Conservation (phyloP, 495 filamentous ascomycete species). For the Hyphodiscus hymeniophilus region DNA sequence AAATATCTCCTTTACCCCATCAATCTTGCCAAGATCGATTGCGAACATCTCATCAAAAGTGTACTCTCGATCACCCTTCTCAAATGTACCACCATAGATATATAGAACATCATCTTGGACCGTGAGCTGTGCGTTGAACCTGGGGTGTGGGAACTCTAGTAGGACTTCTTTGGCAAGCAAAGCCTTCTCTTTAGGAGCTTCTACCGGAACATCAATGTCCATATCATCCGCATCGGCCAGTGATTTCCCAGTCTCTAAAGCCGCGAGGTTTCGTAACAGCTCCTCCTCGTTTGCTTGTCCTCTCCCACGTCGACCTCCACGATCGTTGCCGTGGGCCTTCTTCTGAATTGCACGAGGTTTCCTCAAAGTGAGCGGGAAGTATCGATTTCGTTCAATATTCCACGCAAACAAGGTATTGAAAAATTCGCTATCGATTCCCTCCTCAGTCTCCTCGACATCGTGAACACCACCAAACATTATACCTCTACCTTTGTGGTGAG, state of each 20-base stretch:
- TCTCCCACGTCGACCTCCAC: slow-evolving; percentile 57
- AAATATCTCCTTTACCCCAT: slow-evolving; percentile 86
- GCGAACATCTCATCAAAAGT: slow-evolving; percentile 84
- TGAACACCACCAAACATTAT: slow-evolving; percentile 93
- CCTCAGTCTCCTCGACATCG: slow-evolving; percentile 87
- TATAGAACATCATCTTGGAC: slow-evolving; percentile 90
- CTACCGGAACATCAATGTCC: slow-evolving; percentile 39
- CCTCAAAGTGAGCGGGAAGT: slow-evolving; percentile 73
- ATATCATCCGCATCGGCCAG: slow-evolving; percentile 48
- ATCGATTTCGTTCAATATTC: slow-evolving; percentile 90
- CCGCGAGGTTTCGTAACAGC: slow-evolving; percentile 72
- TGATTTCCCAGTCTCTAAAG: slow-evolving; percentile 61
- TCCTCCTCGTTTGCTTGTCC: slow-evolving; percentile 86
- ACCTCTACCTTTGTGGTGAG: slow-evolving; percentile 83
- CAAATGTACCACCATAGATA: slow-evolving; percentile 89
- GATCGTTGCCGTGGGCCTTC: slow-evolving; percentile 40
- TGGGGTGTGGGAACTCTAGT: slow-evolving; percentile 74
- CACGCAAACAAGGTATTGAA: slow-evolving; percentile 84
- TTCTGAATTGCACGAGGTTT: slow-evolving; percentile 60
- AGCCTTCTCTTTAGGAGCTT: slow-evolving; percentile 40
- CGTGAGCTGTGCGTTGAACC: slow-evolving; percentile 84
- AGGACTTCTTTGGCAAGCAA: slow-evolving; percentile 43
- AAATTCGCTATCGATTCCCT: slow-evolving; percentile 93
- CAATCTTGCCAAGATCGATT: slow-evolving; percentile 83
- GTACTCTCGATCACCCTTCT: slow-evolving; percentile 85